Base-by-base conservation (phyloP, 1,139 yeast species). In the Diutina sp. region DNA sequence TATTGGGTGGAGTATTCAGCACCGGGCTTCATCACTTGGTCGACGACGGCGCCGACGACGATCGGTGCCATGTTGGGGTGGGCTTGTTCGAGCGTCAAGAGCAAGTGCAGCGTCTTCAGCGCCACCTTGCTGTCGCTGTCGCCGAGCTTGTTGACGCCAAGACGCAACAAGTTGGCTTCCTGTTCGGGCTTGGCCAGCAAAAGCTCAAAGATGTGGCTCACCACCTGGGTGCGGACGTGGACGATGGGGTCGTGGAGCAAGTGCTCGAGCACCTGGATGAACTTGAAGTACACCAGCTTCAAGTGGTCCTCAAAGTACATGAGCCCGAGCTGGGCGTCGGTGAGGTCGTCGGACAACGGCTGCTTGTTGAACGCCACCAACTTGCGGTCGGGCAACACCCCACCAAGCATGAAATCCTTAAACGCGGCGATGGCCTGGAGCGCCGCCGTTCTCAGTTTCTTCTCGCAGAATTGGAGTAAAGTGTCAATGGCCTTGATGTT, bases 21-120 rank as follows among this genome's bases (percentile, higher is more conserved):
- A 56, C 83, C 83, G 55, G 85, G 80, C 65, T 90, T 84, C 72
- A 90, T 85, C 51, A 90, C 76, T 54, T 87, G 79, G 67, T 93
- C 98, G 55, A 88, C 81, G 46, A 93, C 86, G 1, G 95, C 77
- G 61, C 89, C 90, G 53, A 86, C 80, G 51, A 95, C 76, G 59
- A 93, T 81, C 56, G 81, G 74, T 68, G 90, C 91, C 99, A 93
- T 93, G 56, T 95, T 95, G 25, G 99, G 99, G 69, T 93, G 99
- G 3, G 85, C 87, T 68, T 90, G 96, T 68, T 91, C 89, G 56
- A 91, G 73, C 64, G 87, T 86, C 60, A 91, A 77, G 55, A 93
- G 74, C 63, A 86, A 84, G 68, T 83, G 89, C 2, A 97, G 90
- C 0, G 96, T 83, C 66, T 90, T 87, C 1, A 98, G 87, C 0